Evolutionary conservation across 495 filamentous ascomycete genomes (phyloP).

Genomic region (Penicillium manginii): DNA sequence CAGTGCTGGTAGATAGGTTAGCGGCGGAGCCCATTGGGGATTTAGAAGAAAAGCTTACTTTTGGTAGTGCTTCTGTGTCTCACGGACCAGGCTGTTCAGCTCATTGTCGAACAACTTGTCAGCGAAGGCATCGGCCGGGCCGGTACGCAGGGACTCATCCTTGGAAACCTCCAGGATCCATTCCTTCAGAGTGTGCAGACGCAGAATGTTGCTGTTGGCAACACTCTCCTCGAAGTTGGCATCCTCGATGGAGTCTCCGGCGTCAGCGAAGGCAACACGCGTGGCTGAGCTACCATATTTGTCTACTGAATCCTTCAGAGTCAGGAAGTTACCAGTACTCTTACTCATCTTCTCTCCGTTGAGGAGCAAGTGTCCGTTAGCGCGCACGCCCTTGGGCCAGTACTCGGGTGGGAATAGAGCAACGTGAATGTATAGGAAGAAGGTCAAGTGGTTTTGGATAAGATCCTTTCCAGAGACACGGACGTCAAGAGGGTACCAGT

Average conservation of each 20-base stretch:
- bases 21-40: conserved; percentile 6
- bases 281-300: conserved; percentile 96
- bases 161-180: conserved; percentile 87
- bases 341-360: conserved; percentile 99
- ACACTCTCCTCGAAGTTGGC: conserved; percentile 97
- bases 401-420: conserved; percentile 85
- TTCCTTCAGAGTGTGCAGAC: conserved; percentile 82
- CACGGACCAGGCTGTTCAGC: conserved; percentile 78
- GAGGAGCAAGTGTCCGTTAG: conserved; percentile 90
- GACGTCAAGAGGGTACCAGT: conserved; percentile 94
- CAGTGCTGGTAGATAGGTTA: conserved; percentile 54
- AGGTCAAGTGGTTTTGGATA: conserved; percentile 89
- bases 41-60: conserved; percentile 42
- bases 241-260: conserved; percentile 91
- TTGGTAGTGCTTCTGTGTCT: conserved; percentile 77
- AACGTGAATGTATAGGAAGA: conserved; percentile 94
- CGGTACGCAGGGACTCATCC: conserved; percentile 73
- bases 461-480: conserved; percentile 85
- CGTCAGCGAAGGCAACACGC: conserved; percentile 89
- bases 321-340: conserved; percentile 94
- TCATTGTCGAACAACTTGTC: conserved; percentile 93
- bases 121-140: conserved; percentile 75
- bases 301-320: conserved; percentile 78
- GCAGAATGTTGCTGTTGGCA: conserved; percentile 86
- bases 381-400: conserved; percentile 82